Base-by-base conservation (phyloP, 495 filamentous ascomycete species). In the Neurospora intermedia region DNA sequence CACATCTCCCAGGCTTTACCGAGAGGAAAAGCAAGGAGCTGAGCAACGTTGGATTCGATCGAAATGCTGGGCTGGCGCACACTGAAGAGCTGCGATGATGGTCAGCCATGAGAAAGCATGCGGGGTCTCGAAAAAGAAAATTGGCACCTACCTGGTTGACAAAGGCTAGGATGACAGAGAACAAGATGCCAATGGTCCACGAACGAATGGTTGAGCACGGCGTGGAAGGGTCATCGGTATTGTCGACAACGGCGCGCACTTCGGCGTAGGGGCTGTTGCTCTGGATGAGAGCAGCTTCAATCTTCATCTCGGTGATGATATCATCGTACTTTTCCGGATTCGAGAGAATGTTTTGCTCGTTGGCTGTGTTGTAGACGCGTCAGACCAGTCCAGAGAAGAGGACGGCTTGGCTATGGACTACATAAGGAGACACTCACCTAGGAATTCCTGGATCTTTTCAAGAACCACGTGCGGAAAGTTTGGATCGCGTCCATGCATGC, bases 241-340 rank as follows among this genome's bases (percentile, higher is more conserved):
- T 85, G 69, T 83, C 81, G 20, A 86, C 85, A 39, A 85, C 84
- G 16, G 85, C 80, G 18, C 85, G 84, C 13, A 87, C 85, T 73
- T 86, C 84, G 43, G 83, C 79, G 59, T 86, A 87, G 0, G 85
- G 85, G 0, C 78, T 81, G 72, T 84, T 83, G 76, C 80, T 81
- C 72, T 76, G 80, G 71, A 84, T 84, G 62, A 84, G 75, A 40
- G 82, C 83, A 4, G 81, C 78, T 70, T 84, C 78, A 70, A 83
- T 78, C 74, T 84, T 84, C 77, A 84, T 83, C 74, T 84, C 82
- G 31, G 79, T 74, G 70, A 84, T 82, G 35, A 82, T 38, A 1
- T 76, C 70, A 46, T 77, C 74, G 40, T 84, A 75, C 43, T 80
- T 82, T 40, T 82, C 80, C n/a, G 83, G 82, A 31, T 82, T 72